A percentile compares a stretch with the other conserved stretches of the same genome.
Conservation (phyloP, 768 basidiomycete species). For the Lactarius indigo region DNA sequence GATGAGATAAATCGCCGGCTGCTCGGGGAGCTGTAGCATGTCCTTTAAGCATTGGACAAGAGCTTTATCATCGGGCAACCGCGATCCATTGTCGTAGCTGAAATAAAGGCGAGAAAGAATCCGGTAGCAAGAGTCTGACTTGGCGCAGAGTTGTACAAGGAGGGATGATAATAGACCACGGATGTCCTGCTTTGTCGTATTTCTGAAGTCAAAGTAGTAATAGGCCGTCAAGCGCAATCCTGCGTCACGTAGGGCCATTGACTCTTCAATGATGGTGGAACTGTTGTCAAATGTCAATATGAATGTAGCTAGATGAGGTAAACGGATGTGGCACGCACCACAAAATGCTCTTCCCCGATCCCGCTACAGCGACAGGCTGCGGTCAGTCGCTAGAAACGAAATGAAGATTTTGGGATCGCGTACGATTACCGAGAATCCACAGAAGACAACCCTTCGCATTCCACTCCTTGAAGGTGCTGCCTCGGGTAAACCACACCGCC, state of each 20-base stretch:
- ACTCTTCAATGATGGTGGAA: neutral
- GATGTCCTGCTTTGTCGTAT: neutral
- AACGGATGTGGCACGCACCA: neutral
- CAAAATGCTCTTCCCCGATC: neutral
- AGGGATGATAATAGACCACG: neutral
- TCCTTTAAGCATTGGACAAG: neutral
- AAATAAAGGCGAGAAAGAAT: neutral
- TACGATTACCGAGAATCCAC: neutral
- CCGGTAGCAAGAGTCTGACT: neutral
- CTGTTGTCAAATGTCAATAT: neutral
- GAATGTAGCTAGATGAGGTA: accelerated
- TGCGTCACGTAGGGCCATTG: neutral
- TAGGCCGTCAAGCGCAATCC: neutral
- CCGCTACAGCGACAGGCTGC: neutral
- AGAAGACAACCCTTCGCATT: neutral
- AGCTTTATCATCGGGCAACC: neutral
- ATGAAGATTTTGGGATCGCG: neutral
- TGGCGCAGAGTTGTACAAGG: neutral
- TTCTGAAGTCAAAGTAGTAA: constrained; percentile 4
- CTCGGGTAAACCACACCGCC: neutral
- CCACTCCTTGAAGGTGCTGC: neutral
- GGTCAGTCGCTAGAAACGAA: neutral
- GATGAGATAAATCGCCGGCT: neutral
- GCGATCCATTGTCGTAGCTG: neutral
- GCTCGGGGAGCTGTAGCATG: neutral